Conservation (phyloP, 495 filamentous ascomycete species). For the Aspergillus cavernicola region DNA sequence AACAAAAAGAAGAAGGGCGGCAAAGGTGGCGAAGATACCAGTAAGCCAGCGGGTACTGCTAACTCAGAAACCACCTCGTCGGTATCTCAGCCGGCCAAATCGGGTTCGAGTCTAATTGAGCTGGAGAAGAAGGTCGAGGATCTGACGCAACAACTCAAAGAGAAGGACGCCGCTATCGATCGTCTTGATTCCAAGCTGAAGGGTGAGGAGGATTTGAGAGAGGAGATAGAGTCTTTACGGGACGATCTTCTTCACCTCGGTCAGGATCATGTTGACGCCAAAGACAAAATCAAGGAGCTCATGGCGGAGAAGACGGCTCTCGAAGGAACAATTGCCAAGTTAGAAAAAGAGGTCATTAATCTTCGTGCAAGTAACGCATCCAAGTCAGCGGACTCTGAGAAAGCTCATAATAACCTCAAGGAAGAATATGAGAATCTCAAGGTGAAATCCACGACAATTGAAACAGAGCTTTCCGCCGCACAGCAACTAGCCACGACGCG, state of each 20-base stretch:
- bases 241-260: constrained; percentile 75
- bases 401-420: constrained; percentile 55
- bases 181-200: constrained; percentile 61
- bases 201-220: constrained; percentile 72
- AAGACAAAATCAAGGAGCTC: constrained; percentile 70
- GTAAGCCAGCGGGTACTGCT: constrained; percentile 27
- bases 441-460: constrained; percentile 60
- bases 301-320: constrained; percentile 56
- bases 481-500: constrained; percentile 79
- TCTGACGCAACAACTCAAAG: constrained; percentile 59
- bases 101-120: constrained; percentile 31
- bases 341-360: constrained; percentile 62
- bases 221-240: constrained; percentile 80
- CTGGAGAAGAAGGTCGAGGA: constrained; percentile 50
- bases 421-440: constrained; percentile 74
- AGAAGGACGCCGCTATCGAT: constrained; percentile 70
- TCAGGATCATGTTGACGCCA: constrained; percentile 76
- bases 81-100: constrained; percentile 21
- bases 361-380: constrained; percentile 51
- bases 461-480: constrained; percentile 81
- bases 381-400: constrained; percentile 47
- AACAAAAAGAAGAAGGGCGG: constrained; percentile 87
- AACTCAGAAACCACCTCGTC: constrained; percentile 18
- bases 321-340: constrained; percentile 57
- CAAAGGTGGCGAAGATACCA: constrained; percentile 43